Conservation (phyloP, 1,139 yeast genomes). For the Lodderomyces jiufengensis region DNA sequence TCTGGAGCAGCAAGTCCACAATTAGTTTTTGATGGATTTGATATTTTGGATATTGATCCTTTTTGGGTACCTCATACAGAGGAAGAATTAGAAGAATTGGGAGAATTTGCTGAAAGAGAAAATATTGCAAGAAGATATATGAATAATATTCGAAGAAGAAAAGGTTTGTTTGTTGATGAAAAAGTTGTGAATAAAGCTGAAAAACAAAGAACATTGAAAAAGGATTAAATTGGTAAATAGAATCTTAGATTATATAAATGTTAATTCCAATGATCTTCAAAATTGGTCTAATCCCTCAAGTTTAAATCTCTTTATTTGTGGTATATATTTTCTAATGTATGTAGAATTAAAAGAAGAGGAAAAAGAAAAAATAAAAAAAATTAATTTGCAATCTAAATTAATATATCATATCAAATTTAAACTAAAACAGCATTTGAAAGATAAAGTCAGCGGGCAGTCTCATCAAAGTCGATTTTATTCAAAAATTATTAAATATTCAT, state of each 20-base stretch:
- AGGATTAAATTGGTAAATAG: conserved; percentile 30
- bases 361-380: too few relatives aligned
- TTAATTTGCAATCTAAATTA: too few relatives aligned
- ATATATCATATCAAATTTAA: too few relatives aligned
- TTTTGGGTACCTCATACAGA: conserved; percentile 99
- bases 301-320: too few relatives aligned
- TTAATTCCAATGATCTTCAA: too few relatives aligned
- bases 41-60: conserved; percentile 85
- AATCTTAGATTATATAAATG: too few relatives aligned
- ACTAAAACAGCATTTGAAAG: neutral
- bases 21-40: conserved; percentile 85
- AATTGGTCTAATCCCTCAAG: too few relatives aligned
- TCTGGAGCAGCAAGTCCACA: conserved; percentile 99
- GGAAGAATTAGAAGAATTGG: conserved; percentile 90
- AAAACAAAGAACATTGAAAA: conserved; percentile 83
- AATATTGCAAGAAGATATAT: conserved; percentile 85
- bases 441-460: too few relatives aligned
- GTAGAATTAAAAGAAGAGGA: too few relatives aligned
- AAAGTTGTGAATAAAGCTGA: conserved; percentile 90
- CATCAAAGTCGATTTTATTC: too few relatives aligned
- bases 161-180: conserved; percentile 87
- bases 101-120: conserved; percentile 89
- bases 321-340: too few relatives aligned
- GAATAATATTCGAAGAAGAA: conserved; percentile 76
- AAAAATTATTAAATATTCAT: too few relatives aligned